Base-by-base conservation (phyloP, 2,329 filamentous ascomycete genomes). In the Fusarium sp. region DNA sequence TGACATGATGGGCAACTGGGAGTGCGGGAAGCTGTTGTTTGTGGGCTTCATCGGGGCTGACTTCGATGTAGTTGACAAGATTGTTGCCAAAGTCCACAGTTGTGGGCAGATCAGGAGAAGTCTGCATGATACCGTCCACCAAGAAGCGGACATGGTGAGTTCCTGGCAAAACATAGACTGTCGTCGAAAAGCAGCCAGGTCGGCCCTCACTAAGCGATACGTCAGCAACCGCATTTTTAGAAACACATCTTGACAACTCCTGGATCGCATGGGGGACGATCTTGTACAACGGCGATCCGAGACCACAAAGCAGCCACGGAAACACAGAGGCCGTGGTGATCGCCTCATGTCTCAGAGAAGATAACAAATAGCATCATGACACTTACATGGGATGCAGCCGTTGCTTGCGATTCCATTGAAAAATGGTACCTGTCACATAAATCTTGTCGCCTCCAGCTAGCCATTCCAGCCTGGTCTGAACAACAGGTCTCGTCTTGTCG, bases 61-160 rank as follows among this genome's bases (percentile, higher is more conserved):
- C 92, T 82, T 99, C 96, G 76, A 99, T 93, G 79, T 98, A 99
- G 82, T 99, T 99, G 81, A 99, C 95, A 20, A 99, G 86, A 78
- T 97, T 97, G 82, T 98, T 98, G 70, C 94, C 97, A 79, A 97
- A 98, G 79, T 99, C 96, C 62, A 99, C 96, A 3, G 96, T 97
- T 0, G 96, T 98, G 16, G 96, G 95, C 58, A 98, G 85, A 69
- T 92, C 89, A 64, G 92, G 90, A 18, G 93, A 96, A 16, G 94
- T 96, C 78, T 91, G 89, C 93, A 98, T 97, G 76, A 95, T 91
- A 62, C 92, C 93, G 81, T 98, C 95, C 53, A 98, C 94, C 72
- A 99, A 87, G 82, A 98, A 99, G 77, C 97, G 95, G 76, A 99
- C 87, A 83, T 99, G 96, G 79, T 99, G 95, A 7, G 96, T 99